Evolutionary conservation across 2,329 filamentous ascomycete species (phyloP).

Genomic region (Hypoxylon sp.): DNA sequence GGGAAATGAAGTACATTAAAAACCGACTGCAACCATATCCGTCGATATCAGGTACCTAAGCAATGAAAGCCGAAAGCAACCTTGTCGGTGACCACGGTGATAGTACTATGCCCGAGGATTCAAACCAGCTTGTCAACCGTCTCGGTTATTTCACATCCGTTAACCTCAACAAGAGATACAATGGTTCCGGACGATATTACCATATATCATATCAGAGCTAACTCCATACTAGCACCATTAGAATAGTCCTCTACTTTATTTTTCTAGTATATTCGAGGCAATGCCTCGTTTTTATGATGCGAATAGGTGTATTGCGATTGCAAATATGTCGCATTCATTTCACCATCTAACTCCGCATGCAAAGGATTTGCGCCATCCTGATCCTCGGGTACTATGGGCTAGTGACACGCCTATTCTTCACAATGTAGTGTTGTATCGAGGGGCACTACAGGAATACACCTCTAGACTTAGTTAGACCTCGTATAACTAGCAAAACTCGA

Average conservation of each 20-base stretch:
- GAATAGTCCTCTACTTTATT: background rate
- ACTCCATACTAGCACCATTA: background rate
- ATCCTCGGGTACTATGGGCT: background rate
- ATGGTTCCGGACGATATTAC: background rate
- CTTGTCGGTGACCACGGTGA: conserved; percentile 23
- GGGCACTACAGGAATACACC: background rate
- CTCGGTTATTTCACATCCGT: background rate
- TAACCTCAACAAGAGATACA: background rate
- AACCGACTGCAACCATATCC: no score
- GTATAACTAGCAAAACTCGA: background rate
- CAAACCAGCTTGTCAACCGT: background rate
- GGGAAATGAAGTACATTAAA: background rate
- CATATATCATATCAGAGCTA: background rate
- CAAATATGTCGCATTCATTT: conserved; percentile 19
- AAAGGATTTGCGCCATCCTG: background rate
- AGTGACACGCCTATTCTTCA: background rate
- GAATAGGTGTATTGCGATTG: conserved; percentile 3
- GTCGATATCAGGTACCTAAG: no score
- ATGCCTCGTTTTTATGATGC: background rate
- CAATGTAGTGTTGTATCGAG: background rate
- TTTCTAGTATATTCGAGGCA: background rate
- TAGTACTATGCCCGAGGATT: conserved; percentile 36
- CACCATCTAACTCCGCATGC: background rate
- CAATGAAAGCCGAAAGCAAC: conserved; percentile 16
- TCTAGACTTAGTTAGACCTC: background rate